A percentile compares a stretch with the other conserved stretches of the same genome.
phyloP scores from a whole-genome alignment of 2,329 filamentous ascomycete species.

The Elsinoe australis region DNA sequence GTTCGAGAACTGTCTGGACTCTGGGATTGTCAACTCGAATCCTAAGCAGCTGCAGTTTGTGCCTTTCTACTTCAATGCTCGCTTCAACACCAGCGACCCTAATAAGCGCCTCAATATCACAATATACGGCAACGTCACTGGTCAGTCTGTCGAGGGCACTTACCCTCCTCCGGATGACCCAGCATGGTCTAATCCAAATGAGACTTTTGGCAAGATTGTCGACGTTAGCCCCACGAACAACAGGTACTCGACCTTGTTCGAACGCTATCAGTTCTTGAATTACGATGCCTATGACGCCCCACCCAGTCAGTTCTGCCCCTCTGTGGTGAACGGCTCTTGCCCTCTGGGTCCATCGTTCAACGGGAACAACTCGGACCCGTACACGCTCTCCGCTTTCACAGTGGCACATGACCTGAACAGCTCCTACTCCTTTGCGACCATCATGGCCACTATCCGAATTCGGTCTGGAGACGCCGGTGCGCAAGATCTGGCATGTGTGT shows the following conservation, averaged over 20 bases:
- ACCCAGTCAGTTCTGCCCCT: conserved; percentile 57
- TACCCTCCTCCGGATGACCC: conserved; percentile 55
- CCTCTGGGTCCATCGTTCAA: conserved; percentile 69
- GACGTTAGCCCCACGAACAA: conserved; percentile 51
- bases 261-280: conserved; percentile 64
- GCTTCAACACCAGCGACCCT: conserved; percentile 56
- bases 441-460: conserved; percentile 65
- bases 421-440: conserved; percentile 79
- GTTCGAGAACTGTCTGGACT: conserved; percentile 74
- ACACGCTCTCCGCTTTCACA: conserved; percentile 61
- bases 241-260: conserved; percentile 65
- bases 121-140: conserved; percentile 86
- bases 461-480: conserved; percentile 61
- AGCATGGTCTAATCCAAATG: conserved; percentile 54
- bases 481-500: conserved; percentile 68
- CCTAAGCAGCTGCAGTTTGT: conserved; percentile 66
- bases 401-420: conserved; percentile 67
- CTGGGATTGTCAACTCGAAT: conserved; percentile 50
- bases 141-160: conserved; percentile 50
- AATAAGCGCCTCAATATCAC: conserved; percentile 65
- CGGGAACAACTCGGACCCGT: conserved; percentile 45
- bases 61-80: conserved; percentile 65
- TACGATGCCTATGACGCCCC: conserved; percentile 59
- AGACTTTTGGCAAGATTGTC: conserved; percentile 69
- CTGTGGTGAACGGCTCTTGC: conserved; percentile 54